Percentiles rank a stretch among this genome's conserved stretches.
Evolutionary conservation across 768 basidiomycete genomes (phyloP).

Genomic region (Boletellus ananiceps): DNA sequence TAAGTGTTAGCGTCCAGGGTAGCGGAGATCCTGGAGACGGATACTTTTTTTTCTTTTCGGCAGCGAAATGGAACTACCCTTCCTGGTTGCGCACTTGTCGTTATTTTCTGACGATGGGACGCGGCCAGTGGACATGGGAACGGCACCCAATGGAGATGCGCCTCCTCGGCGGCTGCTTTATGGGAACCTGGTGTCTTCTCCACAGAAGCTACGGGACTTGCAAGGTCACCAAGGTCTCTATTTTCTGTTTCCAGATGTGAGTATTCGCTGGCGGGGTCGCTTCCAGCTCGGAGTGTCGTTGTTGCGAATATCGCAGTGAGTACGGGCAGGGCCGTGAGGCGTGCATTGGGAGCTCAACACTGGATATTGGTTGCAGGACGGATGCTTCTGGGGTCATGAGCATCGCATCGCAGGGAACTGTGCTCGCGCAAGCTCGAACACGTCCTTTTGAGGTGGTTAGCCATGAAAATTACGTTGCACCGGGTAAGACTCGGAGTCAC

Average conservation of each 20-base stretch:
- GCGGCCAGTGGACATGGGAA: slow-evolving; percentile 59
- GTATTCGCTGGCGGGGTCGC: slow-evolving; percentile 70
- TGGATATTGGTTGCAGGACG: slow-evolving; percentile 31
- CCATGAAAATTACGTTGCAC: slow-evolving; percentile 69
- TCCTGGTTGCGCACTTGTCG: slow-evolving; percentile 80
- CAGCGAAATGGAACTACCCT: slow-evolving; percentile 83
- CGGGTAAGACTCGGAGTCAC: slow-evolving; percentile 48
- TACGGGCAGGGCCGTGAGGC: slow-evolving; percentile 16
- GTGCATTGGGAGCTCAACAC: slow-evolving; percentile 12
- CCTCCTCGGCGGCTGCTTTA: slow-evolving; percentile 63
- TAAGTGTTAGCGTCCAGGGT: slow-evolving; percentile 43
- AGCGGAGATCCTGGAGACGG: slow-evolving; percentile 17
- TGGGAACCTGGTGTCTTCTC: slow-evolving; percentile 80
- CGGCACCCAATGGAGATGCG: slow-evolving; percentile 41
- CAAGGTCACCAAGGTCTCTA: slow-evolving; percentile 79
- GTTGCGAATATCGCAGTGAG: slow-evolving; percentile 72
- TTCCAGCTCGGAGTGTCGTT: slow-evolving; percentile 74
- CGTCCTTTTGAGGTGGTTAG: slow-evolving; percentile 74
- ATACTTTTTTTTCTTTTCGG: slow-evolving; percentile 14
- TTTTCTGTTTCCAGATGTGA: slow-evolving; percentile 89
- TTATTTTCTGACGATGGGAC: slow-evolving; percentile 67
- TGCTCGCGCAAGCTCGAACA: slow-evolving; percentile 70
- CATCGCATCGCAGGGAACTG: slow-evolving; percentile 54
- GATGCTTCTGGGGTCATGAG: slow-evolving; percentile 49
- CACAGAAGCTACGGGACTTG: slow-evolving; percentile 75